These are phyloP conservation scores for Larix sibirica DNA, from an alignment of 83 land plant species.

Conservation along the genomic window DNA sequence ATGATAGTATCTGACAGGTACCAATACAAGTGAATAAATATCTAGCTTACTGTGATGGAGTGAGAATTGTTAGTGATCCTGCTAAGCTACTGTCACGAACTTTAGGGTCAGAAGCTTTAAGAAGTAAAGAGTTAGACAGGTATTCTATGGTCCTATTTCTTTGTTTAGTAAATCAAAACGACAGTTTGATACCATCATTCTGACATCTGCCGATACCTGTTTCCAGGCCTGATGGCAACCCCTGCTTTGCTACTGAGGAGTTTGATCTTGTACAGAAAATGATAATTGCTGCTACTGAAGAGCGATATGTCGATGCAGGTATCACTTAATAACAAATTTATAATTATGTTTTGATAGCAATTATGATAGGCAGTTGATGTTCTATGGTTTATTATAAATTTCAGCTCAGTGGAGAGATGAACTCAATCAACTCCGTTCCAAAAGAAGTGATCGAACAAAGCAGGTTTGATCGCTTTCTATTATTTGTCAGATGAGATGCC, in stretches of 20 bases:
- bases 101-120: constrained; percentile 36
- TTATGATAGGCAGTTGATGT: neutral
- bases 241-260: constrained; percentile 30
- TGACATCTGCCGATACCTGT: constrained; percentile 13
- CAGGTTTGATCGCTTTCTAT: constrained; percentile 1
- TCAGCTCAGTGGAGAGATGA: constrained; percentile 49
- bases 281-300: constrained; percentile 65
- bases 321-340: constrained; percentile 20
- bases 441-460: constrained; percentile 27
- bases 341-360: neutral
- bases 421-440: constrained; percentile 41
- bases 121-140: constrained; percentile 73
- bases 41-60: constrained; percentile 82
- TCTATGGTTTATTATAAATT: neutral
- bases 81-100: constrained; percentile 40
- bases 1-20: constrained; percentile 39
- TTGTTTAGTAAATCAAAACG: neutral
- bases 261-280: constrained; percentile 53
- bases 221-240: constrained; percentile 59
- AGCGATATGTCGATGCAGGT: constrained; percentile 48
- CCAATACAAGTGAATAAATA: constrained; percentile 89
- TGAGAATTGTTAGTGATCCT: constrained; percentile 71
- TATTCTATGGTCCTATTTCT: constrained; percentile 6
- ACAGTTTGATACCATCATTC: neutral
- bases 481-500: neutral